Evolutionary conservation across 495 filamentous ascomycete genomes (phyloP).

Genomic region (Aspergillus biplanus): DNA sequence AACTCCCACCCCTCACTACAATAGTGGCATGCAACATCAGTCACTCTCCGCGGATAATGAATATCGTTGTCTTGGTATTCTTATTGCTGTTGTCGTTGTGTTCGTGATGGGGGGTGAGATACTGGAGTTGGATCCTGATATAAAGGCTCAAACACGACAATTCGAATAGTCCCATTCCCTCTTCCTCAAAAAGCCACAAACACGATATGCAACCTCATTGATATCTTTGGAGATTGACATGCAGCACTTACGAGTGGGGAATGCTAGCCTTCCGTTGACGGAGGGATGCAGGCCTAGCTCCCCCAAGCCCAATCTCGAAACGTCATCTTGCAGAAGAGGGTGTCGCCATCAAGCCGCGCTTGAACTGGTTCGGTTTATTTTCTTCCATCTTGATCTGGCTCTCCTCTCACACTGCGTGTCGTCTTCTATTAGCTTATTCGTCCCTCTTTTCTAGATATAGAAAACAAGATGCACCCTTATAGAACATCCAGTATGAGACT

Average conservation of each 20-base stretch:
- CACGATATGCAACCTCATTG: background rate
- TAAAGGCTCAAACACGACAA: too few species aligned
- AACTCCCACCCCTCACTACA: background rate
- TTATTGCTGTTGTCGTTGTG: too few species aligned
- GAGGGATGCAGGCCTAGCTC: conserved; percentile 16
- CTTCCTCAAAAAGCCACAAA: background rate
- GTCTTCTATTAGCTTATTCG: background rate
- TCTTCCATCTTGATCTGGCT: background rate
- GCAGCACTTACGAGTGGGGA: background rate
- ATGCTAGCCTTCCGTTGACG: conserved; percentile 3
- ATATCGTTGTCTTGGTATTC: too few species aligned
- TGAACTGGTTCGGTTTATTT: conserved; percentile 4
- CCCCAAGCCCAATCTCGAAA: conserved; percentile 13
- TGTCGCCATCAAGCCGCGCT: conserved; percentile 1
- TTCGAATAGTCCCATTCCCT: background rate
- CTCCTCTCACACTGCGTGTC: background rate
- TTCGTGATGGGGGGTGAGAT: too few species aligned
- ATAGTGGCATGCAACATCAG: background rate
- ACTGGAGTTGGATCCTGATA: too few species aligned
- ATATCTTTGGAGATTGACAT: conserved; percentile 2
- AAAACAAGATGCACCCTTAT: too few species aligned
- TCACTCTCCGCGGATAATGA: too few species aligned
- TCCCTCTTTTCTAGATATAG: too few species aligned
- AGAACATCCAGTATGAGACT: too few species aligned
- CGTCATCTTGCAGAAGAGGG: conserved; percentile 25